These are phyloP conservation scores for Cenococcum geophilum DNA, from an alignment of 495 filamentous ascomycete species.

Conservation along the genomic window DNA sequence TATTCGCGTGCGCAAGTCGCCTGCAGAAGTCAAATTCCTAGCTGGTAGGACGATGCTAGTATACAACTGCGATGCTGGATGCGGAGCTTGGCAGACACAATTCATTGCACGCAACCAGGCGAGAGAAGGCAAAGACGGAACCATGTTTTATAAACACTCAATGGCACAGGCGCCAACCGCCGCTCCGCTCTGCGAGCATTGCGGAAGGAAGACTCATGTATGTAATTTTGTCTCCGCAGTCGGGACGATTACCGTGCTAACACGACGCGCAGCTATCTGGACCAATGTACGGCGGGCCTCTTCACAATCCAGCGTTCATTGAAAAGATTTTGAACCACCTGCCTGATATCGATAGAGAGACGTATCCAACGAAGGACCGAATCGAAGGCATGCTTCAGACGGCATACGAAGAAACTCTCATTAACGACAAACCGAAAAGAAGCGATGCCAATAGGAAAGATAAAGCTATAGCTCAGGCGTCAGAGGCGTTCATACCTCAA, in stretches of 20 bases:
- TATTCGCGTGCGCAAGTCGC: constrained; percentile 70
- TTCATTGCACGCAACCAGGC: constrained; percentile 60
- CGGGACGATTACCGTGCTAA: neutral
- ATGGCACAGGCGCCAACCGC: constrained; percentile 62
- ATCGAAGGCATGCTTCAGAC: constrained; percentile 89
- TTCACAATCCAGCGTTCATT: constrained; percentile 80
- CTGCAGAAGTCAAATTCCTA: constrained; percentile 79
- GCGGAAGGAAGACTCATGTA: constrained; percentile 72
- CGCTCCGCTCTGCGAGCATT: constrained; percentile 65
- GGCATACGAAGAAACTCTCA: constrained; percentile 64
- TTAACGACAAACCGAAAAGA: constrained; percentile 4
- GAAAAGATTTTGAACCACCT: constrained; percentile 64
- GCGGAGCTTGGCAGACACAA: constrained; percentile 80
- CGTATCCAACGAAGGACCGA: constrained; percentile 70
- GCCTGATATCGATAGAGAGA: constrained; percentile 51
- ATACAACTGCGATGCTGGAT: constrained; percentile 84
- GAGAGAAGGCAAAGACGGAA: constrained; percentile 55
- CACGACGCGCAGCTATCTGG: constrained; percentile 51
- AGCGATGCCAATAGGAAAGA: neutral
- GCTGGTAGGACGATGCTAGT: constrained; percentile 88
- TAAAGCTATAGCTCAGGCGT: constrained; percentile 12
- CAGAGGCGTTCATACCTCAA: constrained; percentile 13
- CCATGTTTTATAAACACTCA: constrained; percentile 64
- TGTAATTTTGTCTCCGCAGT: constrained; percentile 1
- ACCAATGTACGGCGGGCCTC: constrained; percentile 88